These are phyloP conservation scores for Pseudomicrostroma phylloplanum DNA, from an alignment of 1,284 basidiomycete genomes.

Conservation along the genomic window DNA sequence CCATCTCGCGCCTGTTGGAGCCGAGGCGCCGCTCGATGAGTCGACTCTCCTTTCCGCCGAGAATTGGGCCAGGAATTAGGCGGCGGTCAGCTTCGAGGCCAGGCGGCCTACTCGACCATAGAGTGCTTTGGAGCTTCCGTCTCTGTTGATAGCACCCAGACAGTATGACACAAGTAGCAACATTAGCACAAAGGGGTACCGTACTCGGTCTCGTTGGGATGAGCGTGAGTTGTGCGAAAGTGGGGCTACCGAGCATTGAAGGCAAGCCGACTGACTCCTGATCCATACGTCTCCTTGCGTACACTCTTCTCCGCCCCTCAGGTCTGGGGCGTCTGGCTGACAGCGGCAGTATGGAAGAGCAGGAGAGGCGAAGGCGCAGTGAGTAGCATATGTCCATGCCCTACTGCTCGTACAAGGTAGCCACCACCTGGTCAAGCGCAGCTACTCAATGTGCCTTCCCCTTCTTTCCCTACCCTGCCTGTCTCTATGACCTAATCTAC, in stretches of 20 bases:
- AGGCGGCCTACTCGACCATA: too few species aligned
- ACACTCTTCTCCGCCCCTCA: slow-evolving; percentile 4
- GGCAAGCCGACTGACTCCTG: neutral
- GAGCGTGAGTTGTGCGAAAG: slow-evolving; percentile 26
- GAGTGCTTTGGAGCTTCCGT: too few species aligned
- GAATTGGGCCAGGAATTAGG: too few species aligned
- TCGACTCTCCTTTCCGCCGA: too few species aligned
- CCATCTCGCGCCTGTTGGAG: too few species aligned
- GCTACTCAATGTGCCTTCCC: neutral
- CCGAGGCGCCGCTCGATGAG: too few species aligned
- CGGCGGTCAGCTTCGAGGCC: too few species aligned
- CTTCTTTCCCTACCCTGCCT: too few species aligned
- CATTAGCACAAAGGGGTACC: slow-evolving; percentile 35
- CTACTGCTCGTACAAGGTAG: neutral
- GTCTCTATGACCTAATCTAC: neutral
- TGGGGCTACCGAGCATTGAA: neutral
- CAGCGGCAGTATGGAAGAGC: slow-evolving; percentile 43
- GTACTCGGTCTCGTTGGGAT: slow-evolving; percentile 38
- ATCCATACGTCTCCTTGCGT: slow-evolving; percentile 1
- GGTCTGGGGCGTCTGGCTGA: slow-evolving; percentile 45
- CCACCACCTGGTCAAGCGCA: neutral
- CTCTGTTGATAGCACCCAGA: neutral
- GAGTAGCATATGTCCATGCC: slow-evolving; percentile 12
- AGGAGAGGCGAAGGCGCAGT: slow-evolving; percentile 36
- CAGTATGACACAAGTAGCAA: slow-evolving; percentile 28